These are phyloP conservation scores for Tanozyma kutaoensis DNA, from an alignment of 805 yeast species.

Conservation along the genomic window DNA sequence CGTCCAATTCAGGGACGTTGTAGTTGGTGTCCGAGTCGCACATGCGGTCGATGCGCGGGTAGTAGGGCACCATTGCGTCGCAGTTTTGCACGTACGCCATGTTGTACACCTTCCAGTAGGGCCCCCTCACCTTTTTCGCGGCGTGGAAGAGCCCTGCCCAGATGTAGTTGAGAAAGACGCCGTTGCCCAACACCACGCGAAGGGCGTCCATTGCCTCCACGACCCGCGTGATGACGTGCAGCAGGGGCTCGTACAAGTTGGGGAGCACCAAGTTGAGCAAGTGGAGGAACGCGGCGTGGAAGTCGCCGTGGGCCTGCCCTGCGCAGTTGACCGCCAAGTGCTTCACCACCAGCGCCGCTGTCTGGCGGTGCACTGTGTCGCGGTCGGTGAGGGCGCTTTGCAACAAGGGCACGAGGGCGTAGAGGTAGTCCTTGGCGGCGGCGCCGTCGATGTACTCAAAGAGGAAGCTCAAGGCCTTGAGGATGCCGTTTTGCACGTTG, in stretches of 20 bases:
- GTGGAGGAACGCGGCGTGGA: constrained; percentile 55
- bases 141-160: constrained; percentile 92
- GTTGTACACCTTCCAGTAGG: constrained; percentile 82
- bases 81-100: constrained; percentile 57
- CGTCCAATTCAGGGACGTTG: too few species aligned
- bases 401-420: constrained; percentile 62
- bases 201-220: constrained; percentile 69
- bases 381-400: constrained; percentile 87
- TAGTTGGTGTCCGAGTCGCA: too few species aligned
- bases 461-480: constrained; percentile 81
- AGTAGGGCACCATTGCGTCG: constrained; percentile 72
- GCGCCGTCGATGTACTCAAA: constrained; percentile 78
- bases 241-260: constrained; percentile 86
- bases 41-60: too few species aligned
- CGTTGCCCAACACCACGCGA: constrained; percentile 63
- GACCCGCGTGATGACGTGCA: constrained; percentile 81
- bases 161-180: constrained; percentile 57
- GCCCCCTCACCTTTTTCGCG: constrained; percentile 69
- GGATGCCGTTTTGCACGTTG: constrained; percentile 90
- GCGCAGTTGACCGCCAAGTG: constrained; percentile 70
- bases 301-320: constrained; percentile 64
- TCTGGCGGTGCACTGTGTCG: constrained; percentile 88
- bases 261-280: constrained; percentile 74
- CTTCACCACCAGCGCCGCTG: constrained; percentile 78
- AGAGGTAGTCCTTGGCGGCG: constrained; percentile 71